Evolutionary conservation across 2,329 filamentous ascomycete species (phyloP), one percentile per base, ranked within the genome.

Genomic region (Cladophialophora exuberans): DNA sequence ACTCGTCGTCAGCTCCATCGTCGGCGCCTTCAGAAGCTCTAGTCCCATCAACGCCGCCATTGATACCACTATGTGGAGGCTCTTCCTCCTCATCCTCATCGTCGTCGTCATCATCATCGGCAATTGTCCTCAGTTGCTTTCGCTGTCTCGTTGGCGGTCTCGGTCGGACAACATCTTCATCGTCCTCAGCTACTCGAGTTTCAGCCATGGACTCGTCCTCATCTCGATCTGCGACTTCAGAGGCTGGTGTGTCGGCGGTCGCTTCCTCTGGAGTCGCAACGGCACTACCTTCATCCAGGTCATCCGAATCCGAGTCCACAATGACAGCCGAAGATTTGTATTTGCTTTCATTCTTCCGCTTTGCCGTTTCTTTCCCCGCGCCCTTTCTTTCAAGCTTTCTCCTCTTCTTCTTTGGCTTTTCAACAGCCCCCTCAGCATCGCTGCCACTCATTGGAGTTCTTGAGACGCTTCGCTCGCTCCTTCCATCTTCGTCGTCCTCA

Each of bases 261-360:
- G 45, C 51, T 22, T 31, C 54, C 18, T 46, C 54, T 9, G 62
- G 61, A 17, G 61, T 61, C 18, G 49, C 53, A 22, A 51, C 62
- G 28, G 54, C 60, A 17, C 54, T 56, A 1, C 53, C 45, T 36
- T 72, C 71, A 22, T 71, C 79, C 51, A 58, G 33, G 10, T n/a
- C n/a, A n/a, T 82, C 82, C 13, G 82, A 83, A 61, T 89, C 86
- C 57, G 86, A 90, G 60, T 93, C 88, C 39, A 90, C 87, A 23
- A 96, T 85, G 59, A 91, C 83, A 72, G 96, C 91, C 1, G 83
- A 85, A 46, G 88, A 92, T 80, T 96, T 96, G 79, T 83, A 96
- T 73, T 96, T 95, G 23, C 39, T 42, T 70, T 71, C 73, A 62
- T 62, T 65, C 46, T 70, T 72, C 59, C 67, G 65, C 63, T 67